Conservation (phyloP, 352 stramenopile species). For the Phytophthora agathidicida region DNA sequence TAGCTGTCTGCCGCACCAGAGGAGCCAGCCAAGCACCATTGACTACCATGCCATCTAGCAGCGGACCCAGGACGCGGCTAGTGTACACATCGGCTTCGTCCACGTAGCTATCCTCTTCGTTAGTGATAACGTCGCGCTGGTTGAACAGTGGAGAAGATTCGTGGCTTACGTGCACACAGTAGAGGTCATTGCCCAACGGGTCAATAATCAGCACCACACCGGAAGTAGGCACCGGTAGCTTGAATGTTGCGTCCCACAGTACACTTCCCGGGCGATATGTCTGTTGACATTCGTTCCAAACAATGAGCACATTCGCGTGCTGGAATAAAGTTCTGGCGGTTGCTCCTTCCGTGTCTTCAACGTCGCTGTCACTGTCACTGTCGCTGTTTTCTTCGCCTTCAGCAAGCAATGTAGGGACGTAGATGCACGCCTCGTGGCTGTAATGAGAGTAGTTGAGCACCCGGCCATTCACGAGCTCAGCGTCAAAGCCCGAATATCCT, state of each 20-base stretch:
- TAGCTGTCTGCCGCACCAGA: constrained; percentile 82
- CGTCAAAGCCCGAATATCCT: constrained; percentile 56
- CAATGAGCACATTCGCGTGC: constrained; percentile 79
- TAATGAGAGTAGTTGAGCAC: constrained; percentile 84
- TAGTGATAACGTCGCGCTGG: constrained; percentile 70
- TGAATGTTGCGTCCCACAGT: constrained; percentile 80
- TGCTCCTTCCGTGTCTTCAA: constrained; percentile 30
- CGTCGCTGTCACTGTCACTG: constrained; percentile 44
- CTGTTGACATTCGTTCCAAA: constrained; percentile 90
- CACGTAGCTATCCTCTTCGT: constrained; percentile 76
- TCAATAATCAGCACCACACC: constrained; percentile 86
- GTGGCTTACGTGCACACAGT: constrained; percentile 82
- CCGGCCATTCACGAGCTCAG: constrained; percentile 43
- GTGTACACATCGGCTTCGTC: constrained; percentile 86
- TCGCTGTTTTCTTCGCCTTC: constrained; percentile 39
- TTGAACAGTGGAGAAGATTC: constrained; percentile 83
- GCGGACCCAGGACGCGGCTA: constrained; percentile 76
- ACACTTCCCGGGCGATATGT: constrained; percentile 81
- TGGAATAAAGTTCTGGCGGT: constrained; percentile 53
- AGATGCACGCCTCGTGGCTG: constrained; percentile 81
- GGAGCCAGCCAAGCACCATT: constrained; percentile 82
- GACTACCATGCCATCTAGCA: constrained; percentile 87
- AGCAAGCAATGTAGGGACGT: constrained; percentile 73
- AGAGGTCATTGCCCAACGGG: constrained; percentile 83
- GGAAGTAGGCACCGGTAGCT: constrained; percentile 77